These are phyloP conservation scores for Daedalea quercina DNA, from an alignment of 768 basidiomycete species.

Conservation along the genomic window DNA sequence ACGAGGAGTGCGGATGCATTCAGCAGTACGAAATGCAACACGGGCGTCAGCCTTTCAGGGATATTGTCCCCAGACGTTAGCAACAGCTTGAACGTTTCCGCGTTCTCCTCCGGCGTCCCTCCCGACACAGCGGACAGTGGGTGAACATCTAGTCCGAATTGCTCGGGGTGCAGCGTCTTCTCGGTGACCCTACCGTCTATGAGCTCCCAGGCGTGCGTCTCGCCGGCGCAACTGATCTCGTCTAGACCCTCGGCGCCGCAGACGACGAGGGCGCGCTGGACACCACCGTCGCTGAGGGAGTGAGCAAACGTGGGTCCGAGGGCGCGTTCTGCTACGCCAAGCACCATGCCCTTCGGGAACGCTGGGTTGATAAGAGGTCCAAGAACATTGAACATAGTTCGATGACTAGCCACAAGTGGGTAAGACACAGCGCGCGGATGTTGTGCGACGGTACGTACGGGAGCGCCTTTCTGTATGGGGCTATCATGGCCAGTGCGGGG, in stretches of 20 bases:
- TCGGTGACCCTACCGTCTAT: conserved; percentile 56
- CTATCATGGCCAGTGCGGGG: conserved; percentile 74
- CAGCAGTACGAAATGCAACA: conserved; percentile 83
- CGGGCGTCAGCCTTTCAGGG: conserved; percentile 51
- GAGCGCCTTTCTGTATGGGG: conserved; percentile 77
- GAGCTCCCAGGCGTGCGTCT: conserved; percentile 81
- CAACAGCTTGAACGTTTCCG: conserved; percentile 59
- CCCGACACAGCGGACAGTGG: conserved; percentile 66
- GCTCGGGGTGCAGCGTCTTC: conserved; percentile 53
- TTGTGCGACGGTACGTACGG: conserved; percentile 44
- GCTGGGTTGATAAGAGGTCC: conserved; percentile 95
- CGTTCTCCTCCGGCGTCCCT: conserved; percentile 75
- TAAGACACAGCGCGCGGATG: not conserved
- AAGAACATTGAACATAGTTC: conserved; percentile 93
- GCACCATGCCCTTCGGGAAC: conserved; percentile 77
- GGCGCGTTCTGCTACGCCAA: conserved; percentile 80
- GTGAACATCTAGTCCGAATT: conserved; percentile 74
- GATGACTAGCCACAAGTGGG: conserved; percentile 23
- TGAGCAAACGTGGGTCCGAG: conserved; percentile 79
- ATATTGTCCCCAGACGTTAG: conserved; percentile 51
- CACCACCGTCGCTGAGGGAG: conserved; percentile 65
- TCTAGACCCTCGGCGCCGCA: conserved; percentile 90
- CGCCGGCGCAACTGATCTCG: conserved; percentile 93
- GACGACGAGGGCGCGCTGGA: conserved; percentile 83
- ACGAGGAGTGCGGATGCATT: conserved; percentile 88